Percentiles rank a stretch among this genome's conserved stretches.
phyloP scores from a whole-genome alignment of 805 yeast species.

The Wickerhamomyces chaumierensis region DNA sequence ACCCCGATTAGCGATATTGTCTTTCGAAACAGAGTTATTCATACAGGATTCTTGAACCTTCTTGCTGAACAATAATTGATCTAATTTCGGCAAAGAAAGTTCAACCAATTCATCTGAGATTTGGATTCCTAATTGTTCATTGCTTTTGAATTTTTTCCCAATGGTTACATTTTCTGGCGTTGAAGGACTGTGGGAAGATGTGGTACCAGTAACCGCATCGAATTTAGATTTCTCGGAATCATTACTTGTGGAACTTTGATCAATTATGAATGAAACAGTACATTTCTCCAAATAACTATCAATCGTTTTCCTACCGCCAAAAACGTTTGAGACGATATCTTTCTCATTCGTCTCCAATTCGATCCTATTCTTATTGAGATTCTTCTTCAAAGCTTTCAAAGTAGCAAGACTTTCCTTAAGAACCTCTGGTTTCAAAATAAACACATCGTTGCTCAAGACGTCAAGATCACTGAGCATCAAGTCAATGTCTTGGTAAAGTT shows the following conservation, averaged over 20 bases:
- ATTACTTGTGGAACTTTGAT: conserved; percentile 4
- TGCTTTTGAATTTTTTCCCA: too few relatives aligned
- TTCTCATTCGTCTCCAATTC: conserved; percentile 6
- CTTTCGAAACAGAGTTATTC: too few relatives aligned
- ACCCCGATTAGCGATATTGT: too few relatives aligned
- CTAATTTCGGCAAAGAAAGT: too few relatives aligned
- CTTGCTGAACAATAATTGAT: too few relatives aligned
- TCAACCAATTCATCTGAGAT: too few relatives aligned
- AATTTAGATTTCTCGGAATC: conserved; percentile 3
- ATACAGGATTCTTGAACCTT: too few relatives aligned
- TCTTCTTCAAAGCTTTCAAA: conserved; percentile 15
- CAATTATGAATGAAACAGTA: conserved; percentile 18
- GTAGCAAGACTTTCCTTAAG: conserved; percentile 19
- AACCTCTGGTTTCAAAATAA: conserved; percentile 18
- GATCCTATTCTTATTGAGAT: conserved; percentile 15
- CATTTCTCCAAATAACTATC: conserved; percentile 20
- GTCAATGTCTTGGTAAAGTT: conserved; percentile 17
- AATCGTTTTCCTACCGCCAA: conserved; percentile 21
- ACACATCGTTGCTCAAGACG: conserved; percentile 13
- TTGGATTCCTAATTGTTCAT: too few relatives aligned
- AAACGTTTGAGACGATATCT: conserved; percentile 1
- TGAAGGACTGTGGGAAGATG: too few relatives aligned
- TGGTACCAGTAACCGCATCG: too few relatives aligned
- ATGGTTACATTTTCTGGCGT: too few relatives aligned
- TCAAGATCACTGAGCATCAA: conserved; percentile 17